Conservation (phyloP, 495 filamentous ascomycete species). For the Neurospora cerealis region DNA sequence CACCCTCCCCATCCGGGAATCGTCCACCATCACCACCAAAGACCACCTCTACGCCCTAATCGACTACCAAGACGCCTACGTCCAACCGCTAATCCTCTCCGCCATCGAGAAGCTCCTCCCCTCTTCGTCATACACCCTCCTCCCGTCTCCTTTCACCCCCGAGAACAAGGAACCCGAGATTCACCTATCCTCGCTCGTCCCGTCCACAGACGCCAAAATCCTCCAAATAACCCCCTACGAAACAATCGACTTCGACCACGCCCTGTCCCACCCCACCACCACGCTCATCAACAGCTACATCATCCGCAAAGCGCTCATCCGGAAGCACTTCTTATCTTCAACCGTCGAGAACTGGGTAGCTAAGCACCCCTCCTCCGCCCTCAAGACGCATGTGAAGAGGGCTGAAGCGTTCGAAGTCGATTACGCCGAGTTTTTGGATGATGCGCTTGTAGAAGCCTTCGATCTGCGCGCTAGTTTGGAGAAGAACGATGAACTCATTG, state of each 20-base stretch:
- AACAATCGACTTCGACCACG: slow-evolving; percentile 67
- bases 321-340: slow-evolving; percentile 82
- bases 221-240: slow-evolving; percentile 88
- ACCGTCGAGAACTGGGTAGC: slow-evolving; percentile 71
- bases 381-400: slow-evolving; percentile 59
- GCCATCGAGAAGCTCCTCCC: slow-evolving; percentile 59
- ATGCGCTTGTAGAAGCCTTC: slow-evolving; percentile 80
- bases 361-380: slow-evolving; percentile 64
- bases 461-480: slow-evolving; percentile 70
- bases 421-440: slow-evolving; percentile 92
- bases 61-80: slow-evolving; percentile 76
- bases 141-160: slow-evolving; percentile 16
- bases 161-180: slow-evolving; percentile 9
- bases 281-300: slow-evolving; percentile 73
- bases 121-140: slow-evolving; percentile 19
- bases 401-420: slow-evolving; percentile 83
- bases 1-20: not conserved
- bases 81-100: slow-evolving; percentile 67
- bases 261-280: slow-evolving; percentile 47
- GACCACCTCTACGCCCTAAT: slow-evolving; percentile 60
- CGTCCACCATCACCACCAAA: not conserved
- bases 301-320: slow-evolving; percentile 93
- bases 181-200: slow-evolving; percentile 21
- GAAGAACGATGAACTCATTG: slow-evolving; percentile 41
- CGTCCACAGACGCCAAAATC: slow-evolving; percentile 35